Evolutionary conservation across 2,329 filamentous ascomycete species (phyloP).

Genomic region (Beauveria sp.): DNA sequence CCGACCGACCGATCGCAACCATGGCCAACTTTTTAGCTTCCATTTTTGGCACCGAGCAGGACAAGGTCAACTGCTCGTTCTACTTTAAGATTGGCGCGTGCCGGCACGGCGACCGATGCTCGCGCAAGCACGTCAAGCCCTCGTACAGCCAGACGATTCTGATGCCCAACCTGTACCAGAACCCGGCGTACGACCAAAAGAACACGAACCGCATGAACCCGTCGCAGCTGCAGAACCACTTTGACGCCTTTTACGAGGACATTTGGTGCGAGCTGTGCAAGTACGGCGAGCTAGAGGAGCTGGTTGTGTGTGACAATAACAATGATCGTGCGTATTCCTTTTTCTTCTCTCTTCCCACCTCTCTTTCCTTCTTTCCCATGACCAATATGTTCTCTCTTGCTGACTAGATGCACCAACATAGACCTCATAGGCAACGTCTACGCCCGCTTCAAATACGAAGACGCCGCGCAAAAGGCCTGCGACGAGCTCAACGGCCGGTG

Average conservation of each 20-base stretch:
- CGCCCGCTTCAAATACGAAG: constrained; percentile 99
- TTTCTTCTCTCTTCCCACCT: background rate
- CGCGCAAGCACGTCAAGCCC: constrained; percentile 97
- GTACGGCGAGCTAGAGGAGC: constrained; percentile 93
- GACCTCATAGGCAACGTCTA: constrained; percentile 98
- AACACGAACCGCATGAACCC: constrained; percentile 78
- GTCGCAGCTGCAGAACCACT: constrained; percentile 95
- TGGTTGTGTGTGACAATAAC: constrained; percentile 98
- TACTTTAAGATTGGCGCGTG: constrained; percentile 98
- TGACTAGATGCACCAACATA: constrained; percentile 22
- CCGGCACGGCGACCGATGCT: constrained; percentile 96
- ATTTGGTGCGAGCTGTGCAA: constrained; percentile 99
- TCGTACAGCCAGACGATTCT: constrained; percentile 97
- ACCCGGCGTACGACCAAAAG: constrained; percentile 93
- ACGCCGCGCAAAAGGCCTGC: constrained; percentile 86
- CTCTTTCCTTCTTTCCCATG: background rate
- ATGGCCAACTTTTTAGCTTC: constrained; percentile 99
- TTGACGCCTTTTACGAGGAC: constrained; percentile 99
- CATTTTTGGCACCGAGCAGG: constrained; percentile 99
- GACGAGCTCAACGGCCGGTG: constrained; percentile 90
- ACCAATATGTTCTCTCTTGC: too few relatives aligned
- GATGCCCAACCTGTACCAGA: constrained; percentile 97
- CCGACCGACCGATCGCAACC: constrained; percentile 15
- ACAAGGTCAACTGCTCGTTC: constrained; percentile 99
- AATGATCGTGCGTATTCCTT: constrained; percentile 69